Conservation (phyloP, 2,329 filamentous ascomycete genomes). For the Cladosporium sp. region DNA sequence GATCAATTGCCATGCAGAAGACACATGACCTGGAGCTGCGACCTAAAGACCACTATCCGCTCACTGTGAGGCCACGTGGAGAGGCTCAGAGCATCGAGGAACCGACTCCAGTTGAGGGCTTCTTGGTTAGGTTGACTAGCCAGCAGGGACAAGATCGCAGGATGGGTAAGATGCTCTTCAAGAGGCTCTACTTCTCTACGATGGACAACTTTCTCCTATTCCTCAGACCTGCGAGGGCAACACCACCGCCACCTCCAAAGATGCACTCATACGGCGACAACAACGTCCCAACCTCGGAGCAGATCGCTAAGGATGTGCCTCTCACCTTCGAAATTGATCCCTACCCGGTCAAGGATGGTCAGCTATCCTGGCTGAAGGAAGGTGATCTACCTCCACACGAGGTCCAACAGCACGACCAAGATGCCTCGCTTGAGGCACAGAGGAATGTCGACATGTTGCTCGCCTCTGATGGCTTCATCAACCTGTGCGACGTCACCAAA, state of each 20-base stretch:
- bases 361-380: slow-evolving; percentile 54
- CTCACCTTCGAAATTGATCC: slow-evolving; percentile 60
- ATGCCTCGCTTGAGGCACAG: slow-evolving; percentile 56
- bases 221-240: slow-evolving; percentile 55
- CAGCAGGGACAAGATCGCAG: slow-evolving; percentile 57
- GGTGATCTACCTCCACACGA: slow-evolving; percentile 25
- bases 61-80: slow-evolving; percentile 41
- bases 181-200: slow-evolving; percentile 61
- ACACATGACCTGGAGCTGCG: slow-evolving; percentile 64
- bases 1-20: slow-evolving; percentile 62
- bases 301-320: slow-evolving; percentile 55
- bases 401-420: slow-evolving; percentile 45
- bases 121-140: slow-evolving; percentile 61
- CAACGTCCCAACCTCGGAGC: slow-evolving; percentile 49
- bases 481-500: slow-evolving; percentile 54
- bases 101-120: slow-evolving; percentile 61
- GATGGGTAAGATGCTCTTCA: slow-evolving; percentile 59
- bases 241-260: slow-evolving; percentile 54
- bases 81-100: slow-evolving; percentile 52
- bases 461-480: slow-evolving; percentile 59
- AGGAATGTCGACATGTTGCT: slow-evolving; percentile 56
- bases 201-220: slow-evolving; percentile 63
- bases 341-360: slow-evolving; percentile 49
- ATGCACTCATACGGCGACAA: slow-evolving; percentile 41
- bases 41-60: slow-evolving; percentile 62